These are phyloP conservation scores for Pistacia vera DNA, from an alignment of 345 rosid genomes.

Conservation along the genomic window DNA sequence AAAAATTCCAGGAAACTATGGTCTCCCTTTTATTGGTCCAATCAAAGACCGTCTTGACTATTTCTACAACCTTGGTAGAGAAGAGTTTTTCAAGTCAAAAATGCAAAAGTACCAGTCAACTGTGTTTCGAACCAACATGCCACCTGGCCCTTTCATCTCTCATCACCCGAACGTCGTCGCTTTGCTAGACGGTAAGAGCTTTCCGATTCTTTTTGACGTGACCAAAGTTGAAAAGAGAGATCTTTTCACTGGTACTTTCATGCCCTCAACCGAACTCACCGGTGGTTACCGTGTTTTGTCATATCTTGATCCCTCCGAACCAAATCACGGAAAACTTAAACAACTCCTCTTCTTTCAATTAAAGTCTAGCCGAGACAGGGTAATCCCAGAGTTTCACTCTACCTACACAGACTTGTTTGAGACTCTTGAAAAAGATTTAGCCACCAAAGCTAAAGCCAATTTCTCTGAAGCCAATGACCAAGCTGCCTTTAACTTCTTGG, in stretches of 20 bases:
- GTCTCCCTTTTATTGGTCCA: conserved; percentile 78
- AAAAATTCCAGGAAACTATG: conserved; percentile 70
- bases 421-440: conserved; percentile 53
- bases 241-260: conserved; percentile 84
- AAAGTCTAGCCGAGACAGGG: conserved; percentile 49
- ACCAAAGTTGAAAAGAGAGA: conserved; percentile 83
- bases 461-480: conserved; percentile 50
- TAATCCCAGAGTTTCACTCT: conserved; percentile 77
- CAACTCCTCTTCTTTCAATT: conserved; percentile 64
- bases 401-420: conserved; percentile 54
- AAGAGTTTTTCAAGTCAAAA: conserved; percentile 71
- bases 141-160: conserved; percentile 80
- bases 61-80: conserved; percentile 72
- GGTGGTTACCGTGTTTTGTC: conserved; percentile 85
- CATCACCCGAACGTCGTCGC: conserved; percentile 63
- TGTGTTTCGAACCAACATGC: conserved; percentile 70
- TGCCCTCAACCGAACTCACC: conserved; percentile 83
- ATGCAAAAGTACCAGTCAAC: conserved; percentile 73
- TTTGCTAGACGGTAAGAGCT: conserved; percentile 90
- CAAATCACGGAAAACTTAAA: conserved; percentile 72
- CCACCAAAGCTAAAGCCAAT: conserved; percentile 58
- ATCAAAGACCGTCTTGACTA: conserved; percentile 70
- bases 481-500: conserved; percentile 78
- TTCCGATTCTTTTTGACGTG: conserved; percentile 76
- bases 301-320: conserved; percentile 87